Evolutionary conservation across 306 rosid genomes (phyloP), one percentile per base, ranked within the genome.

Genomic region (Sindora glabra): DNA sequence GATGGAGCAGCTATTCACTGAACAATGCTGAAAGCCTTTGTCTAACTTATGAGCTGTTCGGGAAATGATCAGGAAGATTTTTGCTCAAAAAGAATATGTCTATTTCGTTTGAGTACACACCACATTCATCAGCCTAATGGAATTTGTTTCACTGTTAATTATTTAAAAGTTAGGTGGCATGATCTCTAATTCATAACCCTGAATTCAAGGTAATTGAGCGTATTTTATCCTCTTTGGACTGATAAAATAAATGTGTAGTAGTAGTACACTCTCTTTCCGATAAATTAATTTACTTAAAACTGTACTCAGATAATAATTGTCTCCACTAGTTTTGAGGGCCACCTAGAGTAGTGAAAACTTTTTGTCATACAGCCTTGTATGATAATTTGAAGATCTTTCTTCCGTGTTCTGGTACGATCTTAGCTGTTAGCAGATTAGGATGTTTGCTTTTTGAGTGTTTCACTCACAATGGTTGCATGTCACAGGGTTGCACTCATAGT

Each of bases 401-500:
- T 26, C 3, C 46, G 7, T 33, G 45, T 44, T 42, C 21, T 65
- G 67, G 12, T 33, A 15, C 45, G 0, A 22, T 34, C n/a, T n/a
- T n/a, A n/a, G n/a, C n/a, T n/a, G n/a, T n/a, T n/a, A n/a, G n/a
- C n/a, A n/a, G 48, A 48, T 47, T 8, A 59, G 37, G 11, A 41
- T 74, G 55, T 39, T 10, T 9, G 45, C 40, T 45, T 62, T 29
- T 37, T 59, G n/a, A 21, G 37, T 48, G 9, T 17, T 65, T 26
- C 11, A 2, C 81, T 81, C 54, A 79, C 26, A 19, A 45, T 59
- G 56, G 52, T 51, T 73, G 13, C 13, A 21, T 80, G 63, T 84
- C 80, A 83, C 94, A 94, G 99, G 83, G 40, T 87, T 56, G 94
- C 85, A 5, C 83, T 94, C 52, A 79, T 94, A 66, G 12, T 86